Evolutionary conservation across 2,329 filamentous ascomycete genomes (phyloP), one percentile per base, ranked within the genome.

Genomic region (Zopfia rhizophila): DNA sequence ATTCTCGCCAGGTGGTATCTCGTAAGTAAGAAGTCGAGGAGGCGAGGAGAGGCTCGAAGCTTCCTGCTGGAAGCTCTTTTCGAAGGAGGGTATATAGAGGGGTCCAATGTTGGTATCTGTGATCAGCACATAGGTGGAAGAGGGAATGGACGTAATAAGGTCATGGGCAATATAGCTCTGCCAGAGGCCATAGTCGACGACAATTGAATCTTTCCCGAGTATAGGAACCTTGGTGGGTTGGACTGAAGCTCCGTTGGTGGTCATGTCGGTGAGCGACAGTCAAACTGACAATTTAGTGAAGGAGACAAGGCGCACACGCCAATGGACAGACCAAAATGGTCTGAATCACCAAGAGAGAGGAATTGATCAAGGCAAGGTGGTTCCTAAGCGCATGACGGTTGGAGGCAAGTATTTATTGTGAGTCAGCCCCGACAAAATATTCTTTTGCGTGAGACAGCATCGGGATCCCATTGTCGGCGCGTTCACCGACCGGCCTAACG

Each of bases 101-200:
- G 87, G 81, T 51, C 83, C 84, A 51, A 99, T 84, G 69, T 97
- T 97, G 32, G 92, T 96, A 75, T 99, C 94, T 72, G 94, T 97
- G 65, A 99, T 90, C 51, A 99, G 86, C 47, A 97, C 88, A 71
- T 97, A 99, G 51, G 93, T 97, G 13, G 91, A 95, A 14, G 92
- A 94, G 38, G 82, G 74, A 50, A 94, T 79, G 68, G 88, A 89
- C 43, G 81, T 75, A 53, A 97, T 79, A 45, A 99, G 81, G 73
- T 99, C 93, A 58, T 86, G 76, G 40, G 87, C 85, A 53, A 97
- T 86, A 69, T 89, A 94, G 66, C 82, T 82, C 54, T 87, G 83
- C 90, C 92, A 97, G 44, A 99, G 83, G 56, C 88, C 90, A 70
- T 96, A 91, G 69, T 97, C 91, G 65, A 97, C 87, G 55, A 97